Base-by-base conservation (phyloP, 768 basidiomycete genomes). In the Piloderma croceum region DNA sequence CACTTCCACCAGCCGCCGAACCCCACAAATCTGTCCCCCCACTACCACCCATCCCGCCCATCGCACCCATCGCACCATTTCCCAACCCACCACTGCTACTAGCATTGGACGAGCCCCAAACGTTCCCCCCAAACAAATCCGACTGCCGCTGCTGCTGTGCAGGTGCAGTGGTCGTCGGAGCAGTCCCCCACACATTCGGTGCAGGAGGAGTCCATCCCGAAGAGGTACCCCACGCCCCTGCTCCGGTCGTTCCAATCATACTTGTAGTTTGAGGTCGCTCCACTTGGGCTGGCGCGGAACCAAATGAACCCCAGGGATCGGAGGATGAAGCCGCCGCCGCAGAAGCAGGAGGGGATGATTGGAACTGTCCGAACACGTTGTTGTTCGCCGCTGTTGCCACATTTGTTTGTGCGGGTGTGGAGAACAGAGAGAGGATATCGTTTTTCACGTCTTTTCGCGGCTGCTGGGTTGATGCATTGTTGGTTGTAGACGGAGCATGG, bases 341-440 rank as follows among this genome's bases (percentile, higher is more conserved):
- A 7, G 56, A 44, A 40, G 47, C 31, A 7, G 49, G 40, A 22
- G 59, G 40, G 7, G 54, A 33, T 24, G 59, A 45, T 19, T 50
- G 43, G 44, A 68, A 69, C 36, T 70, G 65, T 3, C 63, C 69
- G 46, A 64, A 69, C 13, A 58, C 55, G 20, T 52, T 36, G 5
- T 50, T 43, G 33, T 61, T 38, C 38, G 63, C 48, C 23, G 65
- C 53, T 1, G 61, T n/a, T n/a, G 56, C 37, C 7, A 46, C 44
- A 24, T 65, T 51, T 2, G 50, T 46, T 0, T 54, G 34, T 3
- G 69, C 50, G 1, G 69, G 56, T 1, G 70, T 52, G 0, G 73
- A 57, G 59, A 88, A 91, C 31, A 93, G 71, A 0, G 87, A 87
- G 13, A 93, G 68, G 47, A 93, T 93, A 48, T 93, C 85, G 40